phyloP scores from a whole-genome alignment of 768 basidiomycete species.

The Lactarius pseudohatsudake region DNA sequence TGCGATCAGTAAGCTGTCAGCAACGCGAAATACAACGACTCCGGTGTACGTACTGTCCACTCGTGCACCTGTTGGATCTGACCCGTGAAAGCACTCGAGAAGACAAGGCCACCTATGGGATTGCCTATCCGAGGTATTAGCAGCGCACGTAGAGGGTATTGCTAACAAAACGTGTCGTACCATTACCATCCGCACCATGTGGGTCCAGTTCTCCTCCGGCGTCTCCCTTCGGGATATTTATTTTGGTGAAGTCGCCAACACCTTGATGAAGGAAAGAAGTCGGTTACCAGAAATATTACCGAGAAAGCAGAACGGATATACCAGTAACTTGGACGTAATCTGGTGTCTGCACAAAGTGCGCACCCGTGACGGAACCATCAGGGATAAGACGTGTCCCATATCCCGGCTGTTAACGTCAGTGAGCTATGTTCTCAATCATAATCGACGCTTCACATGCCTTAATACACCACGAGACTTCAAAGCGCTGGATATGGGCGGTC shows the following conservation, averaged over 20 bases:
- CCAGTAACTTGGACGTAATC: constrained; percentile 53
- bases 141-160: neutral
- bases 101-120: constrained; percentile 68
- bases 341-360: constrained; percentile 70
- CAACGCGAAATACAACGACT: neutral
- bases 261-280: constrained; percentile 39
- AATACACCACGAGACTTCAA: constrained; percentile 55
- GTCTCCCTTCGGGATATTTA: constrained; percentile 64
- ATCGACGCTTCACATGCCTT: constrained; percentile 35
- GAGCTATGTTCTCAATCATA: neutral
- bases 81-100: constrained; percentile 62
- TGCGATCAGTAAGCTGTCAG: constrained; percentile 14
- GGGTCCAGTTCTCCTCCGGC: constrained; percentile 68
- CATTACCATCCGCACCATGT: constrained; percentile 61
- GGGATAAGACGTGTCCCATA: constrained; percentile 70
- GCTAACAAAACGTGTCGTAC: constrained; percentile 31
- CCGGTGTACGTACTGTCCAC: constrained; percentile 57
- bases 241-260: constrained; percentile 58
- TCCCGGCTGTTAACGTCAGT: constrained; percentile 41
- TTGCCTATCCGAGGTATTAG: constrained; percentile 40
- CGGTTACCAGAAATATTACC: neutral
- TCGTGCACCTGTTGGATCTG: constrained; percentile 58
- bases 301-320: neutral
- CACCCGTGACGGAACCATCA: constrained; percentile 64
- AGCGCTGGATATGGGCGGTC: constrained; percentile 44